Percentiles rank a stretch among this genome's conserved stretches.
These are phyloP conservation scores for Blepharisma stoltei DNA, from an alignment of 73 alveolate species.

Conservation along the genomic window DNA sequence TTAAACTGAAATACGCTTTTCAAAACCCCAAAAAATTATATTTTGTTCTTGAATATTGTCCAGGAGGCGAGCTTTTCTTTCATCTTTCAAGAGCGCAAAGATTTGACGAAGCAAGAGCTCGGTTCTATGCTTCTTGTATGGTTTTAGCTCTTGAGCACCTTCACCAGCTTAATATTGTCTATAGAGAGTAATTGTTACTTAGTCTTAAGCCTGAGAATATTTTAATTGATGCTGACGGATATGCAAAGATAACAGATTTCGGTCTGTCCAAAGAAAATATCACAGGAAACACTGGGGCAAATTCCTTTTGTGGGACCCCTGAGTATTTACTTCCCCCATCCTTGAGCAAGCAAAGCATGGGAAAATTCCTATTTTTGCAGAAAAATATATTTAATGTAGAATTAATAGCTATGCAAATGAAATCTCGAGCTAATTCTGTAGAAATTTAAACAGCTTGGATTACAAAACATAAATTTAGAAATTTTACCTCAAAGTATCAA, in stretches of 20 bases:
- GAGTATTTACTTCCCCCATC: slow-evolving; percentile 90
- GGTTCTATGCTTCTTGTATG: slow-evolving; percentile 75
- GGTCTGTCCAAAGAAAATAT: slow-evolving; percentile 68
- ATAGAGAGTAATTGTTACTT: slow-evolving; percentile 53
- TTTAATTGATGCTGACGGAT: slow-evolving; percentile 80
- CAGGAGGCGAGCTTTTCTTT: slow-evolving; percentile 57
- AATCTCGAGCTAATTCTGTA: no score
- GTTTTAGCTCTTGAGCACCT: slow-evolving; percentile 79
- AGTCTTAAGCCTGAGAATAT: slow-evolving; percentile 74
- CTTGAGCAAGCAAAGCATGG: no score
- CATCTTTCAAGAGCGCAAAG: slow-evolving; percentile 50
- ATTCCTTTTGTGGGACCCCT: slow-evolving; percentile 41
- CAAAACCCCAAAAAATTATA: slow-evolving; percentile 51
- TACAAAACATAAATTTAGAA: slow-evolving; percentile 52
- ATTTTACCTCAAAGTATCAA: slow-evolving; percentile 26
- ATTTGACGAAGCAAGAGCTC: slow-evolving; percentile 83
- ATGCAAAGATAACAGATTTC: slow-evolving; percentile 84
- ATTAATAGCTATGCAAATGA: no score
- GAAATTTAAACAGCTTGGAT: no score
- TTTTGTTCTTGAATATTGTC: slow-evolving; percentile 24
- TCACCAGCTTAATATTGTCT: slow-evolving; percentile 76
- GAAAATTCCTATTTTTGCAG: no score
- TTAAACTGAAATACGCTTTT: slow-evolving; percentile 87
- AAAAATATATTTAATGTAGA: no score
- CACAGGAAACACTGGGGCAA: not conserved